Base-by-base conservation (phyloP, 495 filamentous ascomycete genomes). In the Jackrogersella multiformis region DNA sequence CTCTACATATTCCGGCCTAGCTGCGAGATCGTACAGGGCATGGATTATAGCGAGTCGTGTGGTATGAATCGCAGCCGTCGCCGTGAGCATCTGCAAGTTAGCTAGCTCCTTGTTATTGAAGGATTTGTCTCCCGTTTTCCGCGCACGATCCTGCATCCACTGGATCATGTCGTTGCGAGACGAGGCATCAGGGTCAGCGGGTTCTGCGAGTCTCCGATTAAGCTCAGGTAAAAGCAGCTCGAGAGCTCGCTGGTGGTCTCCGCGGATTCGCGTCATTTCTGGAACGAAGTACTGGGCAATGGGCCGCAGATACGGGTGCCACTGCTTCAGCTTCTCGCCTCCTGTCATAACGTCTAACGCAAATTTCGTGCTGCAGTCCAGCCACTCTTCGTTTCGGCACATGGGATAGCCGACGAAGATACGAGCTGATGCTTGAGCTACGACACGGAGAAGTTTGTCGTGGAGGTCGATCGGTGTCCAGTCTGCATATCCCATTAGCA, bases 301-400 rank as follows among this genome's bases (percentile, higher is more conserved):
- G 2, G 67, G 56, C 12, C 73, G 64, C 5, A 77, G 44, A 34
- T 68, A 73, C 10, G 64, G 70, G 26, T 75, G 66, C 68, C 71
- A 79, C n/a, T 73, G 69, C 12, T 64, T 64, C n/a, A 71, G 34
- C 44, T 73, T 73, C 56, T 70, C 61, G 21, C 48, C 66, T 3
- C 70, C 72, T 38, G 67, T 57, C 78, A 69, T 67, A 66, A 80
- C 56, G 44, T 85, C 76, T 28, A 80, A 68, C 2, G 86, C 82
- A 64, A 82, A 88, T 32, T 79, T 80, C 51, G 85, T 81, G 1
- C 82, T 81, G 15, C 83, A 77, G 18, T 81, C 66, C 12, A 86
- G 71, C 86, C 87, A 89, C 13, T 85, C 79, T 35, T 81, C 71
- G 44, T 88, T 74, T 8, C 84, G 78, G 59, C 81, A 82, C 67